Evolutionary conservation across 352 stramenopile species (phyloP).

Genomic region (Phytophthora ramorum): DNA sequence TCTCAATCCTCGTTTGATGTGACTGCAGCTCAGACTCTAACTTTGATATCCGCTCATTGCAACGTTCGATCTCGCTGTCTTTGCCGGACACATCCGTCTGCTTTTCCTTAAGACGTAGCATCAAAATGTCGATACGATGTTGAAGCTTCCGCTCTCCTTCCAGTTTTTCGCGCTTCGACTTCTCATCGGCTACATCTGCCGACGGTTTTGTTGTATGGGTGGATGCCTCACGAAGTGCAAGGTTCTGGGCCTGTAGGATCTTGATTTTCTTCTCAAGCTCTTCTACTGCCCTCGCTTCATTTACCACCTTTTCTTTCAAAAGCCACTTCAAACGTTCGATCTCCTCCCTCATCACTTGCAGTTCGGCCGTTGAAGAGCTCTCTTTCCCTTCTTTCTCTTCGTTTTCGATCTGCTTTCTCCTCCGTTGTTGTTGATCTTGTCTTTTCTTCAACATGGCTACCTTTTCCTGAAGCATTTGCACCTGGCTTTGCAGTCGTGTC

Average conservation of each 20-base stretch:
- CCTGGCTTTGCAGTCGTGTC: constrained; percentile 55
- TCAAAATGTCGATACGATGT: constrained; percentile 69
- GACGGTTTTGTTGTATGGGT: neutral
- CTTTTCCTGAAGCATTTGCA: constrained; percentile 77
- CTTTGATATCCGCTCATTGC: constrained; percentile 38
- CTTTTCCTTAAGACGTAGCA: constrained; percentile 74
- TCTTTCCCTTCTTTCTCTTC: constrained; percentile 38
- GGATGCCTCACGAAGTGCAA: constrained; percentile 69
- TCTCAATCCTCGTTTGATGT: constrained; percentile 26
- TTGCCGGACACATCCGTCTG: constrained; percentile 54
- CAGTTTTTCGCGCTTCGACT: constrained; percentile 44
- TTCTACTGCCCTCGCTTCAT: constrained; percentile 54
- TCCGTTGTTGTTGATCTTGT: constrained; percentile 28
- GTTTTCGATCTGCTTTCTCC: constrained; percentile 18
- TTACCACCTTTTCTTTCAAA: constrained; percentile 66
- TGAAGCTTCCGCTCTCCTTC: constrained; percentile 79
- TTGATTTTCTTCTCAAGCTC: constrained; percentile 75
- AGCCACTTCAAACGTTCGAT: constrained; percentile 59
- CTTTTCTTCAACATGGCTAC: constrained; percentile 48
- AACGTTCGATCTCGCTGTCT: constrained; percentile 51
- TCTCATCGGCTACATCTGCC: constrained; percentile 9
- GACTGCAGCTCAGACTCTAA: constrained; percentile 45
- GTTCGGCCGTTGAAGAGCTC: constrained; percentile 7
- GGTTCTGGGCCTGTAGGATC: constrained; percentile 80
- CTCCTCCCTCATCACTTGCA: constrained; percentile 46